Evolutionary conservation across 164 flowering plant species (phyloP), one percentile per base, ranked within the genome.

Genomic region (Piper betle): DNA sequence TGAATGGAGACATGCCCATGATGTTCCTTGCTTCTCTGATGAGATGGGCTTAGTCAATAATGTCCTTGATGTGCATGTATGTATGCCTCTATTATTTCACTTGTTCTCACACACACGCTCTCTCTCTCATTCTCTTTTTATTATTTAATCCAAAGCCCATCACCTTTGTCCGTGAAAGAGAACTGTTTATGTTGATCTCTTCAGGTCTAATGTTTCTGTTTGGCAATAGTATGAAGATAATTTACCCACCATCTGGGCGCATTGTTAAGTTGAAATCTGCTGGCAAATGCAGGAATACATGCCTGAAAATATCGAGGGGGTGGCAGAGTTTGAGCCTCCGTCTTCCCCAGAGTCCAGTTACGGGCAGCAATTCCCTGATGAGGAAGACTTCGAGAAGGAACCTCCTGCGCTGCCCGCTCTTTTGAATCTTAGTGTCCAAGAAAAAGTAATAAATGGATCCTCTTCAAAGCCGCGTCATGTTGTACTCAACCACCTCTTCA

Each of bases 401-500:
- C 95, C 96, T 1, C 61, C 68, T 15, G 53, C 62, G 4, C 86
- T 82, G 54, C 96, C 96, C 19, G 66, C 95, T 1, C 96, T 86
- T 65, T 78, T 85, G 52, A 81, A 80, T 61, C 72, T 75, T 37
- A 81, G 88, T 0, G 79, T 86, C n/a, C 81, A 86, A 6, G 87
- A 79, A 0, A 57, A 66, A 66, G 81, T 77, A 55, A 73, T 77
- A 64, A 37, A 71, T n/a, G 62, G 65, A 62, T 64, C 73, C 40
- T 59, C 81, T 33, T 71, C 79, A n/a, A 82, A 75, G 69, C 96
- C 96, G 57, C 85, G 82, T 33, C 96, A 93, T 61, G 90, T 84
- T 4, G 82, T 93, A 69, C 97, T 93, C 59, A 86, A 93, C 79
- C 98, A 93, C 72, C 79, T 93, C 9, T 87, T 74, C 64, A 81